Evolutionary conservation across 495 filamentous ascomycete species (phyloP), one percentile per base, ranked within the genome.

Genomic region (Penicillium maclennaniae): DNA sequence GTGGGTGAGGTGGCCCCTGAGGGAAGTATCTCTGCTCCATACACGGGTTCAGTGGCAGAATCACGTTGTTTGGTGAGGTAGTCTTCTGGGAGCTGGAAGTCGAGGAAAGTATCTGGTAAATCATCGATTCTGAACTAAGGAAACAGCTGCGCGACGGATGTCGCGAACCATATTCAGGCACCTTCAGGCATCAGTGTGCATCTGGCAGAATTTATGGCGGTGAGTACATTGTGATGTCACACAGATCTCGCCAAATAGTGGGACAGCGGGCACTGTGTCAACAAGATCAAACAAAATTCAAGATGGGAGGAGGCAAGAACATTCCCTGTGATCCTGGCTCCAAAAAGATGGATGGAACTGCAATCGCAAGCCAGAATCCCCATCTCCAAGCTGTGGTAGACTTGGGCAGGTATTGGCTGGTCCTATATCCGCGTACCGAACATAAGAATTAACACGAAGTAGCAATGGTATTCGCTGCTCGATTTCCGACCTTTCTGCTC

Each of bases 381-480:
- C 39, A 61, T 43, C 45, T 64, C 4, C 56, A 66, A 36, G 67
- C 60, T 0, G 62, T 70, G 28, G 56, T 70, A 1, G 67, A 70
- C 44, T 37, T 70, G 40, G 67, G 67, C 56, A 69, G 67, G 67
- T 66, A 61, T 49, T 21, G 23, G 23, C 17, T 19, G 27, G 37
- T 40, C 16, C 38, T 6, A 17, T n/a, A 19, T 16, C 38, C 38
- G 31, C 10, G 15, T 34, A 12, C 31, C 31, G 31, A 34, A 10
- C 23, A 23, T 40, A 15, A 43, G n/a, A 12, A 34, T 34, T 34
- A 12, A 34, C 10, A 34, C 15, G 31, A 12, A 10, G 31, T 34
- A 95, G 92, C 74, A 97, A 97, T 79, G 92, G 91, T 54, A 92
- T 97, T 58, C 91, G 92, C 41, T 95, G 95, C 74, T 92, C 88